Evolutionary conservation across 768 basidiomycete species (phyloP).

Genomic region (Termitomyces sp.): DNA sequence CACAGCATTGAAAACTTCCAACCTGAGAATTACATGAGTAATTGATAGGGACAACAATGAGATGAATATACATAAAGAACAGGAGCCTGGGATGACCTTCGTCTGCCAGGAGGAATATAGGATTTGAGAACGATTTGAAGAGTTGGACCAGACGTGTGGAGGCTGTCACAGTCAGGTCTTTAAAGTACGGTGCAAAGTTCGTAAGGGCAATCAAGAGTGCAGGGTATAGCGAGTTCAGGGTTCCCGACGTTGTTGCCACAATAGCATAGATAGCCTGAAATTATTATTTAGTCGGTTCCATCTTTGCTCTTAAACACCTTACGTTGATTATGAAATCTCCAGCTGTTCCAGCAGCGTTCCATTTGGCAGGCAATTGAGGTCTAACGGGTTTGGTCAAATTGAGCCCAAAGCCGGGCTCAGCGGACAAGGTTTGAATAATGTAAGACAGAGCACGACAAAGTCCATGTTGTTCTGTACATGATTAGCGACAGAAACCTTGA

Average conservation of each 20-base stretch:
- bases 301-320: conserved; percentile 19
- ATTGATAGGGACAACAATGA: not conserved
- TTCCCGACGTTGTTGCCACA: conserved; percentile 82
- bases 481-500: not conserved
- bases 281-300: conserved; percentile 3
- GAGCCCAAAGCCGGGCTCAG: conserved; percentile 74
- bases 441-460: conserved; percentile 87
- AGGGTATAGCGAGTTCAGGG: conserved; percentile 81
- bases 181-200: conserved; percentile 85
- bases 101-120: conserved; percentile 84
- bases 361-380: conserved; percentile 69
- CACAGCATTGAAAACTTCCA: conserved; percentile 89
- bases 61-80: conserved; percentile 72
- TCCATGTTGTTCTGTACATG: conserved; percentile 74
- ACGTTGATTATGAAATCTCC: conserved; percentile 90
- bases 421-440: conserved; percentile 86
- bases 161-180: conserved; percentile 73
- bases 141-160: conserved; percentile 84
- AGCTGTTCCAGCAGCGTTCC: conserved; percentile 64
- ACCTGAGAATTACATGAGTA: conserved; percentile 34
- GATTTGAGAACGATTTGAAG: conserved; percentile 87
- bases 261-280: conserved; percentile 81
- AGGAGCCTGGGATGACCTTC: conserved; percentile 92
- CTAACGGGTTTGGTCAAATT: conserved; percentile 63
- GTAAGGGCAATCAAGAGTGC: conserved; percentile 87